These are phyloP conservation scores for Rosa persica DNA, from an alignment of 306 rosid species.

Conservation along the genomic window DNA sequence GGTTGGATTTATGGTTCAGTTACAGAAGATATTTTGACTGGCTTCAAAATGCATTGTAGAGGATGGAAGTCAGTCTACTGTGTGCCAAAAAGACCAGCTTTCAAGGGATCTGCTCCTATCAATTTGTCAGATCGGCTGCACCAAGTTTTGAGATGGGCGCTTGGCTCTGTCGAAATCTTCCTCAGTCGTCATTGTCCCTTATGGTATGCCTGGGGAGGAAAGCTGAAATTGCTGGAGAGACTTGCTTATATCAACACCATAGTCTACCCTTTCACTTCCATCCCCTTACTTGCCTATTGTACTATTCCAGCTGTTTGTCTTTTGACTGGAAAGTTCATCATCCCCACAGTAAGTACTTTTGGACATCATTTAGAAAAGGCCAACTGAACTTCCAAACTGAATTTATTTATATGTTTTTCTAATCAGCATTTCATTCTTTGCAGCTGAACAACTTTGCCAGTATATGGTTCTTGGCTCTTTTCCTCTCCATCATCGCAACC, in stretches of 20 bases:
- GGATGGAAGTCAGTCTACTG: slow-evolving; percentile 98
- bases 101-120: slow-evolving; percentile 93
- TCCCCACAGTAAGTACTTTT: slow-evolving; percentile 73
- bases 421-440: slow-evolving; percentile 24
- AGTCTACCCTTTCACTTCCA: slow-evolving; percentile 86
- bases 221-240: slow-evolving; percentile 82
- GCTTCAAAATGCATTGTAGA: slow-evolving; percentile 97
- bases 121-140: slow-evolving; percentile 83
- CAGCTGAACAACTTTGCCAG: slow-evolving; percentile 84
- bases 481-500: slow-evolving; percentile 71
- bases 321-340: slow-evolving; percentile 89
- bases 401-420: slow-evolving; percentile 5
- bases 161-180: slow-evolving; percentile 85
- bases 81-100: slow-evolving; percentile 83
- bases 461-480: slow-evolving; percentile 79
- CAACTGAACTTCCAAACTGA: background rate
- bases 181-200: slow-evolving; percentile 87
- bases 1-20: slow-evolving; percentile 98
- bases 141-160: slow-evolving; percentile 86
- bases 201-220: slow-evolving; percentile 93
- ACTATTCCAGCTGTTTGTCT: slow-evolving; percentile 89
- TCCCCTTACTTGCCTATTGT: slow-evolving; percentile 81
- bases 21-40: slow-evolving; percentile 88
- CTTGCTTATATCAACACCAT: slow-evolving; percentile 69
- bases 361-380: background rate